These are phyloP conservation scores for Pythium scleroteichum DNA, from an alignment of 352 stramenopile species.

Conservation along the genomic window DNA sequence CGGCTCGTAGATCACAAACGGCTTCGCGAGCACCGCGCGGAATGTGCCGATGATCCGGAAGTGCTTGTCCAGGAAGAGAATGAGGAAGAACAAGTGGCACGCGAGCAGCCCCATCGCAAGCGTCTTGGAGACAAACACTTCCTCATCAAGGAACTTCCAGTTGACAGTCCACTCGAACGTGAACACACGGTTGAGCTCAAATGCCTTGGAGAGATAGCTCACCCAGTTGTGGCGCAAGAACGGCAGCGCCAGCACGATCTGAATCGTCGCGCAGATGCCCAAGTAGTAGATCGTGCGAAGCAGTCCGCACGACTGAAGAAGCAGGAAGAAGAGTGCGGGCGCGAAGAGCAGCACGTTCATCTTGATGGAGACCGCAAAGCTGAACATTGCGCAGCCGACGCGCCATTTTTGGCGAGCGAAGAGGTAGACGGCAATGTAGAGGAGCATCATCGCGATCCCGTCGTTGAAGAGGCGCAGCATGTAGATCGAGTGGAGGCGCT, in stretches of 20 bases:
- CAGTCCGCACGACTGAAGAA: slow-evolving; percentile 91
- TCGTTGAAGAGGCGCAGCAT: slow-evolving; percentile 99
- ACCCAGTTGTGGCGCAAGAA: slow-evolving; percentile 95
- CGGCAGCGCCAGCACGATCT: slow-evolving; percentile 90
- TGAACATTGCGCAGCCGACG: slow-evolving; percentile 93
- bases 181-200: slow-evolving; percentile 98
- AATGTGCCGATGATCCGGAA: slow-evolving; percentile 80
- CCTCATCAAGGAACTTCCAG: slow-evolving; percentile 91
- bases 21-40: slow-evolving; percentile 67
- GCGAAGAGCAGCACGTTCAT: slow-evolving; percentile 99
- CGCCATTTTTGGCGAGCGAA: slow-evolving; percentile 84
- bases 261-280: slow-evolving; percentile 90
- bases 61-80: slow-evolving; percentile 81
- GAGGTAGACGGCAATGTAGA: slow-evolving; percentile 93
- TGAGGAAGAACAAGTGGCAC: slow-evolving; percentile 69
- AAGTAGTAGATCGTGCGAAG: slow-evolving; percentile 84
- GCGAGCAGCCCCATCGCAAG: slow-evolving; percentile 61
- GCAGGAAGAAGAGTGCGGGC: slow-evolving; percentile 94
- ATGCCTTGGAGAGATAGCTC: slow-evolving; percentile 96
- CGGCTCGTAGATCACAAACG: slow-evolving; percentile 70
- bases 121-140: slow-evolving; percentile 69
- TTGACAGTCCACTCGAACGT: slow-evolving; percentile 99
- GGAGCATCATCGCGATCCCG: slow-evolving; percentile 94
- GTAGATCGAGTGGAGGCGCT: slow-evolving; percentile 98
- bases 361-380: slow-evolving; percentile 97